Evolutionary conservation across 441 rosid species (phyloP).

Genomic region (Euphorbia corollata): DNA sequence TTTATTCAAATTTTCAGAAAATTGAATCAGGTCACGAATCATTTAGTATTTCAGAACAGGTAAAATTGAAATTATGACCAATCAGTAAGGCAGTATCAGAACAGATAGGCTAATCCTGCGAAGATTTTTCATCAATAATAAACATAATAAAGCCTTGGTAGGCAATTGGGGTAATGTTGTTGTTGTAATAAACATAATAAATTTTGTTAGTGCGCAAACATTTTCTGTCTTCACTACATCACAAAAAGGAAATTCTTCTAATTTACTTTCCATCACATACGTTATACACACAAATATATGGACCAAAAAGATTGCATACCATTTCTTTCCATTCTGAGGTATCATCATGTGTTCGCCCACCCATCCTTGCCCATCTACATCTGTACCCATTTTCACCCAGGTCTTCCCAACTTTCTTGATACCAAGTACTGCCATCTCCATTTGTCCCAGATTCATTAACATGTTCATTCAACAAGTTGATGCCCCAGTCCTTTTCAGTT

Average conservation of each 20-base stretch:
- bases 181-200: too few species aligned
- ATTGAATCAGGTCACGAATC: not conserved
- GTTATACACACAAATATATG: constrained; percentile 14
- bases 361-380: constrained; percentile 96
- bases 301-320: constrained; percentile 39
- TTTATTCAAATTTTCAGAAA: not conserved
- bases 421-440: constrained; percentile 93
- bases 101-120: not conserved
- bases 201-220: not conserved
- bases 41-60: not conserved
- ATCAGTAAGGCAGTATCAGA: not conserved
- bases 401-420: constrained; percentile 84
- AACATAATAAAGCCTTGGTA: too few species aligned
- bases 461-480: constrained; percentile 66
- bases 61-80: not conserved
- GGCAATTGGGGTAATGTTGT: too few species aligned
- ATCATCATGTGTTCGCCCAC: constrained; percentile 69
- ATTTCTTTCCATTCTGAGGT: constrained; percentile 91
- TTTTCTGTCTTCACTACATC: not conserved
- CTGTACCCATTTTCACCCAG: constrained; percentile 76
- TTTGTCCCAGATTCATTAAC: constrained; percentile 79
- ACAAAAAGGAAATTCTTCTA: constrained; percentile 5
- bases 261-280: constrained; percentile 14
- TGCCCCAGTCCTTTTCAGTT: constrained; percentile 97
- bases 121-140: not conserved